Conservation (phyloP, 2,329 filamentous ascomycete genomes). For the Hymenoscyphus albidus region DNA sequence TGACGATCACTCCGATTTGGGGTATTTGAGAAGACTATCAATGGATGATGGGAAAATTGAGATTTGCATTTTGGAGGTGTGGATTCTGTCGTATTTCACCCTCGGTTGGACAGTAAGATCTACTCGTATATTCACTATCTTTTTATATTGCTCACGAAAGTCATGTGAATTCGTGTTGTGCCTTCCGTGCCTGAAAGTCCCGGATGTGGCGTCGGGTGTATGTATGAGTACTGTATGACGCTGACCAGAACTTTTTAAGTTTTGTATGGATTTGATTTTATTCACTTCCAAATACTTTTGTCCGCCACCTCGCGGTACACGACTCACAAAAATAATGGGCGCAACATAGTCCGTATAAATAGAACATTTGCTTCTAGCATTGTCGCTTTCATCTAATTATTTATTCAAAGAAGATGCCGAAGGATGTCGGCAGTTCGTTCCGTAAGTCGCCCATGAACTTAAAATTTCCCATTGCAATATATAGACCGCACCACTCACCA, state of each 20-base stretch:
- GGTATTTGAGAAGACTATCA: background rate
- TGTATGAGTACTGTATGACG: too few species aligned
- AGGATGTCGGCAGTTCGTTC: constrained; percentile 46
- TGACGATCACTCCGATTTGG: background rate
- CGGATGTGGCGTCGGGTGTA: too few species aligned
- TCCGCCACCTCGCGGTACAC: background rate
- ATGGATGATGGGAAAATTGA: background rate
- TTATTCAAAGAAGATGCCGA: constrained; percentile 41
- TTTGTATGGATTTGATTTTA: too few species aligned
- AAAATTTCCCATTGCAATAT: background rate
- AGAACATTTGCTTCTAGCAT: constrained; percentile 13
- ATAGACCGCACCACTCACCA: constrained; percentile 8
- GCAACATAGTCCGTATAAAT: background rate
- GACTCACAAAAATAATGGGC: constrained; percentile 2
- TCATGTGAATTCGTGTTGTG: constrained; percentile 1
- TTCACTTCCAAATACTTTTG: background rate
- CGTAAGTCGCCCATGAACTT: constrained; percentile 36
- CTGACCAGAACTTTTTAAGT: too few species aligned
- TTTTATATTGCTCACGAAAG: background rate
- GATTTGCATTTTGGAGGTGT: background rate
- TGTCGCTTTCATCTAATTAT: constrained; percentile 20
- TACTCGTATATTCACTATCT: background rate
- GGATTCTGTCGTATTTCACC: background rate
- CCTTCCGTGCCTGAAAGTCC: background rate
- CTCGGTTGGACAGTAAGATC: too few species aligned